Evolutionary conservation across 306 rosid species (phyloP).

Genomic region (Cicer chorassanicum): DNA sequence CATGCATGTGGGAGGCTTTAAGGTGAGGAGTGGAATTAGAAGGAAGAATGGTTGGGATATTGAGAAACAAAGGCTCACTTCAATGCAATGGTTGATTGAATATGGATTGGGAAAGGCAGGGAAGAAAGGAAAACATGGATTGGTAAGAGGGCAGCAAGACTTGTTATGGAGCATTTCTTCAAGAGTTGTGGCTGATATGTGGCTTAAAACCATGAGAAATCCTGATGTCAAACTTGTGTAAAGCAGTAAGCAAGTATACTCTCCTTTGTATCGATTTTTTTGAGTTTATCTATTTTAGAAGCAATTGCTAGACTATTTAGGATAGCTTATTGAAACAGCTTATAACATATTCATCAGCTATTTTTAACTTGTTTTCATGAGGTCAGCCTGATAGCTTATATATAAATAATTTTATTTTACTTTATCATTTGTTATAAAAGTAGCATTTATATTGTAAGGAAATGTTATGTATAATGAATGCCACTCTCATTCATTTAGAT

Average conservation of each 20-base stretch:
- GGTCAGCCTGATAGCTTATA: too few species aligned
- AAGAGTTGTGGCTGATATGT: slow-evolving; percentile 79
- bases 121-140: slow-evolving; percentile 64
- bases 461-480: too few species aligned
- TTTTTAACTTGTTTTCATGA: too few species aligned
- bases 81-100: slow-evolving; percentile 89
- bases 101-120: slow-evolving; percentile 72
- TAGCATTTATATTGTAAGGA: too few species aligned
- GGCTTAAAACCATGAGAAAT: slow-evolving; percentile 84
- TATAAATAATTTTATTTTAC: too few species aligned
- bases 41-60: slow-evolving; percentile 66
- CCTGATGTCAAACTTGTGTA: slow-evolving; percentile 68
- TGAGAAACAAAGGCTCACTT: slow-evolving; percentile 79
- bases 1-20: slow-evolving; percentile 82
- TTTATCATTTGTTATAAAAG: too few species aligned
- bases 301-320: too few species aligned
- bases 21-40: slow-evolving; percentile 56
- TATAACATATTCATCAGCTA: too few species aligned
- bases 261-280: neutral
- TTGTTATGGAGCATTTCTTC: slow-evolving; percentile 89
- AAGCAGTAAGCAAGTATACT: slow-evolving; percentile 35
- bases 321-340: too few species aligned
- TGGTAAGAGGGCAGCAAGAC: slow-evolving; percentile 61
- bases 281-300: too few species aligned
- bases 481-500: too few species aligned